Conservation (phyloP, 1,284 basidiomycete species). For the Ganoderma leucocontextum region DNA sequence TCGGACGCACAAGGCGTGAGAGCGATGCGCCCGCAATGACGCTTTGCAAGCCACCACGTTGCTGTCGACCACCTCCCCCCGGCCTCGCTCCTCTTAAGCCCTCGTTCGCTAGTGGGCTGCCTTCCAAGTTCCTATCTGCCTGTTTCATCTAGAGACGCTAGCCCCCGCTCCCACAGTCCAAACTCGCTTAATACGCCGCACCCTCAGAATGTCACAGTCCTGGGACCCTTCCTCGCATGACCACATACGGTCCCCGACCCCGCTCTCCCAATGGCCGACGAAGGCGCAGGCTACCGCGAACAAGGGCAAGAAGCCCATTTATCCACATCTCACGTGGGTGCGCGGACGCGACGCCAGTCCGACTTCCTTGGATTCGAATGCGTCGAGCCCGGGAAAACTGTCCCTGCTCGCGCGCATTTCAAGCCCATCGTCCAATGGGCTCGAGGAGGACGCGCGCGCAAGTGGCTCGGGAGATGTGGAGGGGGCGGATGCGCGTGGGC, state of each 20-base stretch:
- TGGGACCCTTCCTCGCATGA: not conserved
- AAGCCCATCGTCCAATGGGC: not conserved
- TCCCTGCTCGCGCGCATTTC: conserved; percentile 25
- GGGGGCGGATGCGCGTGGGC: not conserved
- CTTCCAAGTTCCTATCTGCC: not conserved
- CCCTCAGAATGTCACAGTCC: not conserved
- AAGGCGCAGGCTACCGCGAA: conserved; percentile 10
- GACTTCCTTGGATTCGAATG: conserved; percentile 11
- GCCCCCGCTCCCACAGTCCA: not conserved
- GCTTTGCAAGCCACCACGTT: conserved; percentile 6
- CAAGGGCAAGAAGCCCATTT: conserved; percentile 25
- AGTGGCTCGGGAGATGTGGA: conserved; percentile 3
- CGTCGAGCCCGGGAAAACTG: conserved; percentile 10
- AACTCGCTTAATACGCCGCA: not conserved
- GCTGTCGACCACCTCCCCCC: not conserved
- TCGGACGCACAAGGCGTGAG: conserved; percentile 3
- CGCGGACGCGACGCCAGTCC: conserved; percentile 14
- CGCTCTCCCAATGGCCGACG: conserved; percentile 17
- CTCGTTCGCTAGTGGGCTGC: not conserved
- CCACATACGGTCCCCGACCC: not conserved
- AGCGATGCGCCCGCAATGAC: conserved; percentile 19
- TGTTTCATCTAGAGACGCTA: not conserved
- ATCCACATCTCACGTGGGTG: conserved; percentile 23
- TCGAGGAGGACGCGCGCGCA: not conserved
- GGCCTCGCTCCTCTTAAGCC: not conserved